Conservation (phyloP, 2,329 filamentous ascomycete species). For the Talaromyces sp. region DNA sequence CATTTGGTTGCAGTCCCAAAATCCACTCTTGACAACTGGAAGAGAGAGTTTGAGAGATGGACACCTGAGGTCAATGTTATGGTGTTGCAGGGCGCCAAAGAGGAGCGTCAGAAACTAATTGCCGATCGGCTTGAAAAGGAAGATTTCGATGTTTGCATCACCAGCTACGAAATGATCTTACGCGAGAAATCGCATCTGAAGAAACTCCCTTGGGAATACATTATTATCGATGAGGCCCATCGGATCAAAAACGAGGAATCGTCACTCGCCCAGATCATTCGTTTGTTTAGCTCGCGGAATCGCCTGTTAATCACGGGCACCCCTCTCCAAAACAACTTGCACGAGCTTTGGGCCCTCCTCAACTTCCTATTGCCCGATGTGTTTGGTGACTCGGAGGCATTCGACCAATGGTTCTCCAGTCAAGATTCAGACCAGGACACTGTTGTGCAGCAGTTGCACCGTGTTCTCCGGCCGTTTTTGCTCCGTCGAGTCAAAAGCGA, state of each 20-base stretch:
- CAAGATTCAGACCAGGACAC: conserved; percentile 89
- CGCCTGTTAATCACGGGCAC: conserved; percentile 94
- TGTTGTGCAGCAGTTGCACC: conserved; percentile 92
- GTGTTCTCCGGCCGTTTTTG: conserved; percentile 86
- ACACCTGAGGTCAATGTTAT: conserved; percentile 93
- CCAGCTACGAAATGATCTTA: conserved; percentile 98
- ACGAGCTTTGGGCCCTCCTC: conserved; percentile 94
- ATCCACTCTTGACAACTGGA: conserved; percentile 97
- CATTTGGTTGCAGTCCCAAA: conserved; percentile 92
- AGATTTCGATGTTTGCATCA: conserved; percentile 96
- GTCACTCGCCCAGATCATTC: conserved; percentile 91
- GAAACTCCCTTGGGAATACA: conserved; percentile 99
- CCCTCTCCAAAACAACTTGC: conserved; percentile 93
- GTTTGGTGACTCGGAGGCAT: conserved; percentile 92
- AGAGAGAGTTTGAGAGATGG: conserved; percentile 89
- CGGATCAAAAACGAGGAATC: conserved; percentile 99
- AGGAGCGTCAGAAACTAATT: conserved; percentile 83
- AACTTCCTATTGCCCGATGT: conserved; percentile 98
- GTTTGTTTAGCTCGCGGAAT: conserved; percentile 92
- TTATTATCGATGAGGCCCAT: conserved; percentile 97
- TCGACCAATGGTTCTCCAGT: conserved; percentile 95
- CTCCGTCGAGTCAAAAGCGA: conserved; percentile 95
- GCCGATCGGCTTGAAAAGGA: conserved; percentile 87
- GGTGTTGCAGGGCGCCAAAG: conserved; percentile 90
- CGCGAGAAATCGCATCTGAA: conserved; percentile 91